Evolutionary conservation across 306 rosid species (phyloP).

Genomic region (Ziziphus jujuba): DNA sequence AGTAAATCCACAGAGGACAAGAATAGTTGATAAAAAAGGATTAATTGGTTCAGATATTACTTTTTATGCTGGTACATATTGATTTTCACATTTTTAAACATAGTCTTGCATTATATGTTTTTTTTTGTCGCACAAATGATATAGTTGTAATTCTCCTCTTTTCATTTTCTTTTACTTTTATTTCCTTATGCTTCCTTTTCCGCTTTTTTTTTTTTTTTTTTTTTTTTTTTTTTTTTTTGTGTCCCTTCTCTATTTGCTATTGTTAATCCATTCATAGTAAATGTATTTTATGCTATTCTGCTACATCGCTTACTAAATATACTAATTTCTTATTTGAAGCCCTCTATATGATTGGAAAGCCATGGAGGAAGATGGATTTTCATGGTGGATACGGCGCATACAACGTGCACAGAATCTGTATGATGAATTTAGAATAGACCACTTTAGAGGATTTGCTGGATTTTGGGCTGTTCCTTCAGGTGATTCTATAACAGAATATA

Average conservation of each 20-base stretch:
- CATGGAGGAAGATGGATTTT: constrained; percentile 90
- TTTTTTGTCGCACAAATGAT: no score
- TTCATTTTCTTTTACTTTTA: no score
- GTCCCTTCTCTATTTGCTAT: no score
- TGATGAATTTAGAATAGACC: constrained; percentile 91
- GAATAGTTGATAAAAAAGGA: no score
- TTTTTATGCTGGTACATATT: no score
- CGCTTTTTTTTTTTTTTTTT: no score
- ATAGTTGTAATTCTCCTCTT: no score
- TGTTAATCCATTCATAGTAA: neutral
- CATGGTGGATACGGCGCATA: constrained; percentile 93
- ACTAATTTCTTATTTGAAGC: constrained; percentile 45
- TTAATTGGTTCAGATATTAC: no score
- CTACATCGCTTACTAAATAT: constrained; percentile 26
- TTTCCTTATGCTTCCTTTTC: no score
- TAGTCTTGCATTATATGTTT: no score
- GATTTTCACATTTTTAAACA: no score
- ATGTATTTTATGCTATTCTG: constrained; percentile 1
- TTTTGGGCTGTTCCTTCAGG: constrained; percentile 97
- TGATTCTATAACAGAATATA: constrained; percentile 29
- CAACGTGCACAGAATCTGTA: constrained; percentile 75
- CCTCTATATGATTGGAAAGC: constrained; percentile 95
- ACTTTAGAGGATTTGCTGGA: constrained; percentile 94
- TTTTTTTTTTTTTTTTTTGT: neutral
- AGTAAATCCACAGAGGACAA: no score